These are phyloP conservation scores for Eimeria maxima DNA, from an alignment of 169 alveolate genomes.

Conservation along the genomic window DNA sequence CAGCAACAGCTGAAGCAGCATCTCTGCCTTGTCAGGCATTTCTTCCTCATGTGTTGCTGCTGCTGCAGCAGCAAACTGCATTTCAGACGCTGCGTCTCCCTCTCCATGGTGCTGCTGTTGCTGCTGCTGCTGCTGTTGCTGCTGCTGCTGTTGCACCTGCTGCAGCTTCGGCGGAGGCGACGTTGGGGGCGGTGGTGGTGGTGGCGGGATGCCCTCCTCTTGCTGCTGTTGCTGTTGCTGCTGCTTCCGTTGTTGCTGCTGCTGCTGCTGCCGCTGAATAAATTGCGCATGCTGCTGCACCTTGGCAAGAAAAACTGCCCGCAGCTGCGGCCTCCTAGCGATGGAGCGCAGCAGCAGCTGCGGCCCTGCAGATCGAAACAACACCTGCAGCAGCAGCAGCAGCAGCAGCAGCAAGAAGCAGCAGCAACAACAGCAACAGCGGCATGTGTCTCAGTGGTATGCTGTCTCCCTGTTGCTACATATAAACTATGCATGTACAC, in stretches of 20 bases:
- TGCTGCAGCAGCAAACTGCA: constrained; percentile 28
- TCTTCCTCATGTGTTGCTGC: neutral
- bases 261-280: constrained; percentile 51
- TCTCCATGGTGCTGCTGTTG: constrained; percentile 43
- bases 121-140: constrained; percentile 68
- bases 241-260: constrained; percentile 20
- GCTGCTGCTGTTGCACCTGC: neutral
- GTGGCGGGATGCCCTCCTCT: constrained; percentile 18
- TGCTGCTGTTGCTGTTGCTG: constrained; percentile 33
- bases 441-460: neutral
- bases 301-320: constrained; percentile 23
- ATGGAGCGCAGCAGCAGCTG: constrained; percentile 63
- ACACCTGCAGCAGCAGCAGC: constrained; percentile 71
- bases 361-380: constrained; percentile 57
- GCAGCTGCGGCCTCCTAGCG: constrained; percentile 48
- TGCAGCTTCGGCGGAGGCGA: neutral
- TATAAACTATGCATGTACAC: neutral
- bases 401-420: constrained; percentile 31
- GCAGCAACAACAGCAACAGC: constrained; percentile 24
- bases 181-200: constrained; percentile 50
- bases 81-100: neutral
- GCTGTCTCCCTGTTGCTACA: no score
- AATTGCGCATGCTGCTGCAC: constrained; percentile 37
- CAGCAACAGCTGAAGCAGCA: constrained; percentile 41
- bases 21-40: neutral